Percentiles rank a stretch among this genome's conserved stretches.
phyloP scores from a whole-genome alignment of 2,329 filamentous ascomycete species.

The Stemphylium beticola region DNA sequence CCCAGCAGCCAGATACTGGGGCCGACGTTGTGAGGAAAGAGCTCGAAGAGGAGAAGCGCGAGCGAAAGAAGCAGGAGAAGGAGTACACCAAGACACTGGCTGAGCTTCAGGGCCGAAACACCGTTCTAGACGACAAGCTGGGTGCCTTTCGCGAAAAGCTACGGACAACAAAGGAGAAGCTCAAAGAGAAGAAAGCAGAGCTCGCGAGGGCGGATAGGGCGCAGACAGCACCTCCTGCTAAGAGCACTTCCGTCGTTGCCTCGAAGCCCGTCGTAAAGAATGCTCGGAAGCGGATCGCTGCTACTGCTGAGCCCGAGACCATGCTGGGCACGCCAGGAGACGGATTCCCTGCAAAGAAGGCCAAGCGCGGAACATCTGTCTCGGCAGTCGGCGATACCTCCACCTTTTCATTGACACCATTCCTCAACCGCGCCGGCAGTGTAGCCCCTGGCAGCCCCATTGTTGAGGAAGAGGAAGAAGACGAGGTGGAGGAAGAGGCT shows the following conservation, averaged over 20 bases:
- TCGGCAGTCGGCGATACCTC: slow-evolving; percentile 82
- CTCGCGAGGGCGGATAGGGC: slow-evolving; percentile 53
- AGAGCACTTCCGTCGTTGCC: slow-evolving; percentile 37
- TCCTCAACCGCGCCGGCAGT: slow-evolving; percentile 77
- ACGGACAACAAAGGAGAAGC: slow-evolving; percentile 71
- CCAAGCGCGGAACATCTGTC: slow-evolving; percentile 57
- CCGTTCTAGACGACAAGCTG: slow-evolving; percentile 73
- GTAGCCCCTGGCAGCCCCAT: slow-evolving; percentile 57
- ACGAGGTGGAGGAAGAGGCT: slow-evolving; percentile 34
- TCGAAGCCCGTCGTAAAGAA: slow-evolving; percentile 48
- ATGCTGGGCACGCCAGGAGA: slow-evolving; percentile 58
- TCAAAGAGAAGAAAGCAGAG: slow-evolving; percentile 68
- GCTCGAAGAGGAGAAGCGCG: slow-evolving; percentile 58
- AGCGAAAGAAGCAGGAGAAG: slow-evolving; percentile 60
- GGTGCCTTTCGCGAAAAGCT: slow-evolving; percentile 73
- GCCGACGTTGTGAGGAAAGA: slow-evolving; percentile 58
- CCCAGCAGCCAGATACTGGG: slow-evolving; percentile 51
- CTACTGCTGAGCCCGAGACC: slow-evolving; percentile 55
- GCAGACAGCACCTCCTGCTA: slow-evolving; percentile 46
- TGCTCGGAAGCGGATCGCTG: slow-evolving; percentile 51
- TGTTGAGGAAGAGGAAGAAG: slow-evolving; percentile 35
- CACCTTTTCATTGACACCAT: slow-evolving; percentile 90
- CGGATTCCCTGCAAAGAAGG: slow-evolving; percentile 54
- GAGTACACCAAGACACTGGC: slow-evolving; percentile 62
- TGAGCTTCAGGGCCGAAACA: slow-evolving; percentile 67